Evolutionary conservation across 2,329 filamentous ascomycete genomes (phyloP), one percentile per base, ranked within the genome.

Genomic region (Ceratocystis colombiana): DNA sequence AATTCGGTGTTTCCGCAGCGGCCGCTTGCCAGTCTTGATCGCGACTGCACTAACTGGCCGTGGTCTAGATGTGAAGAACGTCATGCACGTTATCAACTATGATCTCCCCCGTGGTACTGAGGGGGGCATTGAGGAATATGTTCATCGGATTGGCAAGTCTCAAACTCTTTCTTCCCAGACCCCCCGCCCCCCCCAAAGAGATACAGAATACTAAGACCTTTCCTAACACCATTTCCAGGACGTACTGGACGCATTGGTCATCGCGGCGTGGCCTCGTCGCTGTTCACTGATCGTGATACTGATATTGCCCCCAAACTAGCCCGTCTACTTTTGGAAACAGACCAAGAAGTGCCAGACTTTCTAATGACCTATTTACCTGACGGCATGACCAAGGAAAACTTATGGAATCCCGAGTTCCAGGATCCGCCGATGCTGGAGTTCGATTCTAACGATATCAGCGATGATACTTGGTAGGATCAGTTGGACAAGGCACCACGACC

Each of bases 221-320:
- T 33, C 30, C 33, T 67, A 61, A 64, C n/a, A 55, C 12, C 2
- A 15, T 10, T 22, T 63, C 50, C 68, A 90, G 88, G 94, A 69
- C 92, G 94, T 68, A 99, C 94, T 70, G 94, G 89, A 65, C 90
- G 94, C 64, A 96, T 96, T 72, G 94, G 94, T 1, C 89, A 96
- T 70, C 81, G 83, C 57, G 94, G 94, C 20, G 77, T 91, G 4
- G 92, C 94, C 0, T 93, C 89, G 0, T 96, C 93, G 0, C 93
- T 99, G 77, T 97, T 88, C 79, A 90, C 87, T 30, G 86, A 92
- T 0, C 79, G 82, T 0, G 89, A 97, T 71, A 83, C 88, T 66
- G 82, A 86, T 2, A 77, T 97, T 53, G 90, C 82, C 0, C 80
- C 82, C 8, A 84, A 88, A 1, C 79, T 99, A 0, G 88, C 90